A percentile compares a stretch with the other conserved stretches of the same genome.
Conservation (phyloP, 352 stramenopile species). For the Phytophthora quininea region DNA sequence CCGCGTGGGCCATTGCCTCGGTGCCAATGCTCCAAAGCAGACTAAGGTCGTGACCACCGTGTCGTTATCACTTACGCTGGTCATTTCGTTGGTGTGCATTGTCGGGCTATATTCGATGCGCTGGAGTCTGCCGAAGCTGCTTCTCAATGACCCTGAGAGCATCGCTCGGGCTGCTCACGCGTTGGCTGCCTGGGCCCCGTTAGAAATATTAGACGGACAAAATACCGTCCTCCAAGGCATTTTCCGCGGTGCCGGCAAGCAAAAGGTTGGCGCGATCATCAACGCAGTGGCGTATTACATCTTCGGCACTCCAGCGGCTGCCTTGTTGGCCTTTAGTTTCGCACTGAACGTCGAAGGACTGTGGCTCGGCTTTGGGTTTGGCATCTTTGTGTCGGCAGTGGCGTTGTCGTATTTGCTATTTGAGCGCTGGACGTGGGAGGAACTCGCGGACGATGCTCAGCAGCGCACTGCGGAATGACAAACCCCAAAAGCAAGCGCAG, state of each 20-base stretch:
- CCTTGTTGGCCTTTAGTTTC: constrained; percentile 55
- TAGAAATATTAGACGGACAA: constrained; percentile 57
- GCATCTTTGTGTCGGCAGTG: constrained; percentile 40
- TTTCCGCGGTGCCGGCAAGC: constrained; percentile 68
- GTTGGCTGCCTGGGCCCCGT: constrained; percentile 50
- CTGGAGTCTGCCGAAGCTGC: constrained; percentile 30
- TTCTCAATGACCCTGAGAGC: constrained; percentile 51
- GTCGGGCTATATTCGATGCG: constrained; percentile 32
- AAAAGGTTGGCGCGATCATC: constrained; percentile 57
- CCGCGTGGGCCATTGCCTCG: constrained; percentile 65
- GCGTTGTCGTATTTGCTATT: constrained; percentile 48
- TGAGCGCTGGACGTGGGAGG: constrained; percentile 40
- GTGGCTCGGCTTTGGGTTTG: constrained; percentile 61
- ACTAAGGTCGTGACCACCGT: constrained; percentile 48
- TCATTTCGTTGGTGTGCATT: constrained; percentile 31
- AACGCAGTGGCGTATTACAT: constrained; percentile 82
- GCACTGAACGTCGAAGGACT: constrained; percentile 54
- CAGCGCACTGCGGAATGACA: constrained; percentile 37
- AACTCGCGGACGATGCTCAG: constrained; percentile 46
- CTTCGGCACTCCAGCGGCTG: constrained; percentile 72
- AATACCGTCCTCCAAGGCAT: constrained; percentile 67
- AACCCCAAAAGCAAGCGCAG: background rate
- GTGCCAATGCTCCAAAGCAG: constrained; percentile 46
- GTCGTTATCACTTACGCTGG: constrained; percentile 38
- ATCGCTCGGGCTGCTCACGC: constrained; percentile 45